Evolutionary conservation across 2,329 filamentous ascomycete species (phyloP).

Genomic region (Colletotrichum sp.): DNA sequence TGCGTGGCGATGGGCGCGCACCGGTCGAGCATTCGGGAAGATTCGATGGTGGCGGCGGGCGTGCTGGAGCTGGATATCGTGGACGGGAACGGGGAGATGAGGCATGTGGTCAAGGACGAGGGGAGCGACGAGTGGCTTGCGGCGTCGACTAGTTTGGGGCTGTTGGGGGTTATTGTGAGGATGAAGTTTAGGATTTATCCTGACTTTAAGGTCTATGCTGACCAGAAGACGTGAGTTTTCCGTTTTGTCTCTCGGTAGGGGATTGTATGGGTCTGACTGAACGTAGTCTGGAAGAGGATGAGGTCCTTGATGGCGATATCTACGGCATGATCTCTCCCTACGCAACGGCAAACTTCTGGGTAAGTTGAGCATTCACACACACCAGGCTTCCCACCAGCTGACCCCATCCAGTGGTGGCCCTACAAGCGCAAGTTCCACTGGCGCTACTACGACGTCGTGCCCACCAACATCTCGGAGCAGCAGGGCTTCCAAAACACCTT

Average conservation of each 20-base stretch:
- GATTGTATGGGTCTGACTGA: not conserved
- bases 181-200: constrained; percentile 55
- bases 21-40: constrained; percentile 50
- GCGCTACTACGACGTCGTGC: constrained; percentile 56
- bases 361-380: constrained; percentile 23
- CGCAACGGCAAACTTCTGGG: constrained; percentile 57
- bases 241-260: not conserved
- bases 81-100: constrained; percentile 49
- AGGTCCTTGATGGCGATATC: constrained; percentile 54
- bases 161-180: constrained; percentile 52
- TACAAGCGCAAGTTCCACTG: constrained; percentile 56
- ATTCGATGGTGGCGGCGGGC: constrained; percentile 55
- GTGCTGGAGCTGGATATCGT: constrained; percentile 54
- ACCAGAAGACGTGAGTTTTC: constrained; percentile 49
- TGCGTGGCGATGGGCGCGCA: constrained; percentile 59
- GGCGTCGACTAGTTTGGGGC: constrained; percentile 54
- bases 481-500: constrained; percentile 59
- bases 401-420: constrained; percentile 50
- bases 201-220: constrained; percentile 56
- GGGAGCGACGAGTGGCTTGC: constrained; percentile 54
- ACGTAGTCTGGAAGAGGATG: constrained; percentile 46
- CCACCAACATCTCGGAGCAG: constrained; percentile 42
- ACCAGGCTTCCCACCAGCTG: not conserved
- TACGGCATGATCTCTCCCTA: constrained; percentile 55
- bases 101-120: constrained; percentile 45